Evolutionary conservation across 2,329 filamentous ascomycete genomes (phyloP), one percentile per base, ranked within the genome.

Genomic region (Calonectria crousiana): DNA sequence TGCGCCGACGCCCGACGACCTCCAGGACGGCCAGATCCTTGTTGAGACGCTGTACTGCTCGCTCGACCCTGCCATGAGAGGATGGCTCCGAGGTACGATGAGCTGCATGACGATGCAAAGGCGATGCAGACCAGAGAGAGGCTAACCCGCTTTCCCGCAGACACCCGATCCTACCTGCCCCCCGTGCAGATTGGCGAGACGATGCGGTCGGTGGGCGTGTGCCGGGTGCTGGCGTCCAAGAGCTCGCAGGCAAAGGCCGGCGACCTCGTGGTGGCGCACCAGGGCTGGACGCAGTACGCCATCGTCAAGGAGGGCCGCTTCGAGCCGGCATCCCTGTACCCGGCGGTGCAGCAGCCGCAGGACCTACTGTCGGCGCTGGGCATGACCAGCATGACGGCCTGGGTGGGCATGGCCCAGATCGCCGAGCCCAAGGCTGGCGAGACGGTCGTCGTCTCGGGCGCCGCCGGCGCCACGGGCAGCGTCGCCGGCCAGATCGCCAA

Each of bases 401-500:
- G 95, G 85, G 94, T 94, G 76, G 94, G 94, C 26, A 90, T 96
- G 82, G 83, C 90, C 36, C 89, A 93, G 70, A 90, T 96, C 58
- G 94, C 91, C 3, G 86, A 93, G 70, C 90, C 93, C 51, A 91
- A 93, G 83, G 83, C 89, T 3, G 93, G 93, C 6, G 93, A 96
- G 76, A 92, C 93, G 5, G 94, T 96, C 1, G 93, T 96, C 10
- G 93, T 96, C 0, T 94, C 92, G 11, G 94, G 93, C 9, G 94
- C 94, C 2, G 94, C 94, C 0, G 94, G 94, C 2, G 94, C 94
- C 0, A 96, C 94, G 0, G 94, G 94, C 1, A 93, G 90, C 80
- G 90, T 96, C 1, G 94, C 91, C 0, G 94, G 93, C 0, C 94
- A 96, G 85, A 95, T 96, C 77, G 93, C 93, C 23, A 95, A 95